phyloP scores from a whole-genome alignment of 2,329 filamentous ascomycete species.

The Sphaceloma murrayae region DNA sequence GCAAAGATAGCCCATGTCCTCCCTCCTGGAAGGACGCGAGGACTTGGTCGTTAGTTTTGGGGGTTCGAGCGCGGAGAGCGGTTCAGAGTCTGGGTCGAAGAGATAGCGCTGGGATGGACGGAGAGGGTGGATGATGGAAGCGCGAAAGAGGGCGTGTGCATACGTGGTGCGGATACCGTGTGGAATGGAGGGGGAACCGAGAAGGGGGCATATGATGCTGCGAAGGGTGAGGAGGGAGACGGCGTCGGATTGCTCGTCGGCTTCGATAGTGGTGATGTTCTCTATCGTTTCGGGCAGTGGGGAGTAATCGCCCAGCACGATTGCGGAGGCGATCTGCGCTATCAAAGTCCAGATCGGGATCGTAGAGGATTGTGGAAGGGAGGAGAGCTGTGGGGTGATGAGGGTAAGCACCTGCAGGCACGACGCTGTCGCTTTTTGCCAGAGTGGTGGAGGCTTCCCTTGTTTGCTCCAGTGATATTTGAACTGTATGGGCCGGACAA shows the following conservation, averaged over 20 bases:
- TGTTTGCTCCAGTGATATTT: conserved; percentile 72
- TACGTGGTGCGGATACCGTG: conserved; percentile 61
- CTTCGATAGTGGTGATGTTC: conserved; percentile 35
- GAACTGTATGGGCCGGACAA: conserved; percentile 60
- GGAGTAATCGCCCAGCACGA: conserved; percentile 55
- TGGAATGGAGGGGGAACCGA: conserved; percentile 57
- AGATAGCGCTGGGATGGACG: conserved; percentile 47
- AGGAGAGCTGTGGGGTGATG: conserved; percentile 26
- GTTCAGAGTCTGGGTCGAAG: conserved; percentile 43
- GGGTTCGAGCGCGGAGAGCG: conserved; percentile 57
- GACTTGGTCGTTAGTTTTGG: conserved; percentile 63
- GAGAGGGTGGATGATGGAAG: conserved; percentile 65
- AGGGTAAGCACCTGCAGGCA: conserved; percentile 50
- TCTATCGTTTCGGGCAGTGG: conserved; percentile 28
- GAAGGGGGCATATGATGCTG: conserved; percentile 60
- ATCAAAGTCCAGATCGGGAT: conserved; percentile 37
- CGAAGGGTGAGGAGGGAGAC: conserved; percentile 59
- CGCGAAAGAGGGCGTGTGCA: conserved; percentile 65
- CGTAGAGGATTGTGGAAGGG: conserved; percentile 8
- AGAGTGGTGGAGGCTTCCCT: conserved; percentile 62
- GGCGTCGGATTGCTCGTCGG: conserved; percentile 77
- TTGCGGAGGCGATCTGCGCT: conserved; percentile 56
- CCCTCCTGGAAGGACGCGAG: conserved; percentile 57
- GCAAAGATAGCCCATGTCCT: conserved; percentile 68
- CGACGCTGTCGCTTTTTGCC: conserved; percentile 69